Evolutionary conservation across 75 land plant species (phyloP).

Genomic region (Gnetum montanum): DNA sequence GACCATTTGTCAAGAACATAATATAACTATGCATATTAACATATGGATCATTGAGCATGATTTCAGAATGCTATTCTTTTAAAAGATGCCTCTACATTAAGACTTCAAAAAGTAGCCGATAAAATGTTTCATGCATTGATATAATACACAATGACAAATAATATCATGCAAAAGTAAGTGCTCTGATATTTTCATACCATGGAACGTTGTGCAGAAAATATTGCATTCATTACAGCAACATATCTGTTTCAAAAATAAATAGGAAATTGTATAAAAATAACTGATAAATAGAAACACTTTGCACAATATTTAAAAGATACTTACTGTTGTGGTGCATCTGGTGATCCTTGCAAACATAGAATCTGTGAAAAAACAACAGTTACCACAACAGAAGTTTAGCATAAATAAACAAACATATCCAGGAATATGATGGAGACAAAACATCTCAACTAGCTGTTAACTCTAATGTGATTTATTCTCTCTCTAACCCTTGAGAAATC

Average conservation of each 20-base stretch:
- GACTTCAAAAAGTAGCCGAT: too few species aligned
- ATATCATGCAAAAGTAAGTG: too few species aligned
- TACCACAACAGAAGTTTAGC: not conserved
- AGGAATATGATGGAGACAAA: not conserved
- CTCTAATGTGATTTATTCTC: too few species aligned
- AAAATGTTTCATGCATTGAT: too few species aligned
- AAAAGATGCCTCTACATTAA: too few species aligned
- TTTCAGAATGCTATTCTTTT: too few species aligned
- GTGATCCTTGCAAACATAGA: conserved; percentile 84
- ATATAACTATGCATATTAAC: too few species aligned
- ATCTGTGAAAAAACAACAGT: conserved; percentile 39
- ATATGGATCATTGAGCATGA: too few species aligned
- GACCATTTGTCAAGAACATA: too few species aligned
- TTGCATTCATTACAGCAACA: conserved; percentile 95
- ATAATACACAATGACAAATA: too few species aligned
- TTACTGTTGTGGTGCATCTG: conserved; percentile 99
- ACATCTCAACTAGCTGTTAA: not conserved
- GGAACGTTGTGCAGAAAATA: conserved; percentile 94
- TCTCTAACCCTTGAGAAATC: too few species aligned
- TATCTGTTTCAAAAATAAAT: conserved; percentile 42
- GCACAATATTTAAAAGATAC: conserved; percentile 10
- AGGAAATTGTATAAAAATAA: conserved; percentile 1
- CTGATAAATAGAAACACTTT: not conserved
- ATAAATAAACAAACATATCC: not conserved
- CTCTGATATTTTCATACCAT: conserved; percentile 68